Conservation (phyloP, 2,329 filamentous ascomycete genomes). For the Diaporthe longicolla region DNA sequence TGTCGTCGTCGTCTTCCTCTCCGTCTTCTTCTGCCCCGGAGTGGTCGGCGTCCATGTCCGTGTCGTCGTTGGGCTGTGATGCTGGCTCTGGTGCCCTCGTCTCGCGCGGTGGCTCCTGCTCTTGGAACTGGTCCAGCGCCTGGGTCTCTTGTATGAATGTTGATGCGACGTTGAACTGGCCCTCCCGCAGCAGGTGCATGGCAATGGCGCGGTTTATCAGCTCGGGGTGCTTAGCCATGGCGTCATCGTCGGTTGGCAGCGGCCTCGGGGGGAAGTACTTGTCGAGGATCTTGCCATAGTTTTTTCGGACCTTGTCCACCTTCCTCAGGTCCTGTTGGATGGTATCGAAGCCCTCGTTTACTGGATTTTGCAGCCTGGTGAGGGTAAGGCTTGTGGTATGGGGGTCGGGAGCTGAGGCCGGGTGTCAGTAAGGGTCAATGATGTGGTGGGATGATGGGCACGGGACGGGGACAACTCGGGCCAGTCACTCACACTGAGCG, state of each 20-base stretch:
- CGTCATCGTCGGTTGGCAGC: slow-evolving; percentile 84
- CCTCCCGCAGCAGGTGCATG: slow-evolving; percentile 96
- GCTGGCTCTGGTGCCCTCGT: neutral
- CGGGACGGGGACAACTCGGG: slow-evolving; percentile 13
- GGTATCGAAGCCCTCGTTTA: slow-evolving; percentile 84
- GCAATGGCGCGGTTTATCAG: slow-evolving; percentile 94
- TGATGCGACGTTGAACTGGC: slow-evolving; percentile 89
- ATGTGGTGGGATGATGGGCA: neutral
- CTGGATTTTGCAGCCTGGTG: slow-evolving; percentile 86
- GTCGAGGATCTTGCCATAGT: slow-evolving; percentile 88
- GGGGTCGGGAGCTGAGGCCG: slow-evolving; percentile 67
- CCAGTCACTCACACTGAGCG: slow-evolving; percentile 69
- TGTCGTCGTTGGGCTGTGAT: slow-evolving; percentile 35
- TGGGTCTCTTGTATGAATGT: slow-evolving; percentile 84
- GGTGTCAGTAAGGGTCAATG: slow-evolving; percentile 36
- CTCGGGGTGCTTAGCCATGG: slow-evolving; percentile 79
- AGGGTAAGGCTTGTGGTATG: slow-evolving; percentile 80
- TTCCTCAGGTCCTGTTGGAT: slow-evolving; percentile 87
- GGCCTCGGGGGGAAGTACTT: slow-evolving; percentile 71
- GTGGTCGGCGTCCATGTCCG: slow-evolving; percentile 40
- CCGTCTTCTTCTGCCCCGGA: slow-evolving; percentile 29
- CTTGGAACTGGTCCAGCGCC: slow-evolving; percentile 46
- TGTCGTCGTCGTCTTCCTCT: slow-evolving; percentile 28
- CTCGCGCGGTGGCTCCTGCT: slow-evolving; percentile 7
- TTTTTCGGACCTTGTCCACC: slow-evolving; percentile 84